A percentile compares a stretch with the other conserved stretches of the same genome.
phyloP scores from a whole-genome alignment of 495 filamentous ascomycete species.

The Aspergillus kassunensis region DNA sequence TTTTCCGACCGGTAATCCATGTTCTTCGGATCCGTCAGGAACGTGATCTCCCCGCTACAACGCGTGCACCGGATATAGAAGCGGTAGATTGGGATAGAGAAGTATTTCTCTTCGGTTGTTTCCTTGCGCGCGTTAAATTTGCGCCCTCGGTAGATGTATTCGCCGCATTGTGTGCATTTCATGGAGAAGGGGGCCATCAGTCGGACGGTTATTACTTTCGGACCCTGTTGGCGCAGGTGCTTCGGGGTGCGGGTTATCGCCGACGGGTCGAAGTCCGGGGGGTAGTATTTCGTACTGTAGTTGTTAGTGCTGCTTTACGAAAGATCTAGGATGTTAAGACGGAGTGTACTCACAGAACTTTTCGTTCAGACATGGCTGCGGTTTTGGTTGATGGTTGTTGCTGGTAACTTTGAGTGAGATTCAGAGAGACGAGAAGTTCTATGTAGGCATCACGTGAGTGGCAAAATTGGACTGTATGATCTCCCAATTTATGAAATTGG shows the following conservation, averaged over 20 bases:
- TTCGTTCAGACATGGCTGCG: conserved; percentile 74
- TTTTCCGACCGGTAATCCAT: conserved; percentile 87
- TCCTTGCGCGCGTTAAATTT: conserved; percentile 98
- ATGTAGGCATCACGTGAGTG: conserved; percentile 6
- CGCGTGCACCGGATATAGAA: conserved; percentile 96
- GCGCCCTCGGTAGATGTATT: conserved; percentile 94
- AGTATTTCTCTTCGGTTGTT: conserved; percentile 87
- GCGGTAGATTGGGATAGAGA: conserved; percentile 81
- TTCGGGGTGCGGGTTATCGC: conserved; percentile 74
- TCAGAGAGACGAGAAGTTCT: background rate
- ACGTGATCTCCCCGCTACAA: conserved; percentile 86
- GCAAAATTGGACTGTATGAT: no score
- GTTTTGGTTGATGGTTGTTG: background rate
- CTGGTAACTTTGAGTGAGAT: background rate
- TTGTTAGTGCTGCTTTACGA: background rate
- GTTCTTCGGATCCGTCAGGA: conserved; percentile 91
- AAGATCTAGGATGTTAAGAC: background rate
- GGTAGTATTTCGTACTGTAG: conserved; percentile 67
- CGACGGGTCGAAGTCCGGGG: conserved; percentile 94
- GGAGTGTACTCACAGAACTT: conserved; percentile 24
- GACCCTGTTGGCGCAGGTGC: conserved; percentile 52
- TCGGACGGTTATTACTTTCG: conserved; percentile 84
- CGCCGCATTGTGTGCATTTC: conserved; percentile 82
- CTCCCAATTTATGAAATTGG: no score
- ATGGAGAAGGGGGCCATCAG: conserved; percentile 96